Evolutionary conservation across 164 flowering plant species (phyloP).

Genomic region (Houttuynia cordata): DNA sequence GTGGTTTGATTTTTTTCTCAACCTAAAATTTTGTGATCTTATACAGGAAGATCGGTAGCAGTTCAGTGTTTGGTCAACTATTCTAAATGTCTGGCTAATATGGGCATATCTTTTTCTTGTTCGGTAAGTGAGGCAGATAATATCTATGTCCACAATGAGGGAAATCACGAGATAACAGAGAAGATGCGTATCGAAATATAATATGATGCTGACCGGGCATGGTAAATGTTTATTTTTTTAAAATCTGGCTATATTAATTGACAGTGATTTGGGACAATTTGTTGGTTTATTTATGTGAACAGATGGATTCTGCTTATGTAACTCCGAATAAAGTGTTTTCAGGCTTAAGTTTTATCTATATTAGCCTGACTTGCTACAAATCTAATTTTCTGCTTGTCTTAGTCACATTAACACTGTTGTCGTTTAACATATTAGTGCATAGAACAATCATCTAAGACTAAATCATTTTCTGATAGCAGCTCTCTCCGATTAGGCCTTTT

Average conservation of each 20-base stretch:
- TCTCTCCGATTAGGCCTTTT: no score
- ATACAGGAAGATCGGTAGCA: not conserved
- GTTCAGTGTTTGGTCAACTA: not conserved
- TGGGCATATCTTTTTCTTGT: not conserved
- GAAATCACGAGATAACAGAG: conserved; percentile 53
- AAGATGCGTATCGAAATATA: conserved; percentile 87
- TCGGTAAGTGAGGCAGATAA: conserved; percentile 37
- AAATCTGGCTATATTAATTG: not conserved
- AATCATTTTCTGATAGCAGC: no score
- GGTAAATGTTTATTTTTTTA: conserved; percentile 43
- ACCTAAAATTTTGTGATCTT: no score
- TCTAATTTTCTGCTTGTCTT: no score
- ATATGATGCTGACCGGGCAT: conserved; percentile 84
- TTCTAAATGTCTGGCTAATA: not conserved
- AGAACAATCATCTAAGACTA: no score
- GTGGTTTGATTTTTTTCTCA: no score
- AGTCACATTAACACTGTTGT: no score
- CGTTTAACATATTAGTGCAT: no score
- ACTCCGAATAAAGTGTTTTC: not conserved
- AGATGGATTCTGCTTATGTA: not conserved
- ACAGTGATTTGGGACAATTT: not conserved
- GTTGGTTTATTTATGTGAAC: not conserved
- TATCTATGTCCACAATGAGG: conserved; percentile 19
- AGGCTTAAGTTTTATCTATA: no score
- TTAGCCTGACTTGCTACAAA: no score